Evolutionary conservation across 345 rosid genomes (phyloP).

Genomic region (Litchi chinensis): DNA sequence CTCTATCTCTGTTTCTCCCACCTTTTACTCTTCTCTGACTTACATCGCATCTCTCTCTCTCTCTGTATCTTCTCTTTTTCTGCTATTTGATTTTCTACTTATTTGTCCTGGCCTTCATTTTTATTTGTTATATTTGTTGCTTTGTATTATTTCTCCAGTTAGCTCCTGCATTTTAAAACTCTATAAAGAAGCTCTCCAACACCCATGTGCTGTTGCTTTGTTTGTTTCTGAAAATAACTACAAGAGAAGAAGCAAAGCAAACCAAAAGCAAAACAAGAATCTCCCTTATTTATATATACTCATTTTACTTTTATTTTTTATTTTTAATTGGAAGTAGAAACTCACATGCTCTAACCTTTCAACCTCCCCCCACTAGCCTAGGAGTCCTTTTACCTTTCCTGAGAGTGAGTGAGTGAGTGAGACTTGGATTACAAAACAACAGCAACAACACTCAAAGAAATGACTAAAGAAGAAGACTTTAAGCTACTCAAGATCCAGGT

Average conservation of each 20-base stretch:
- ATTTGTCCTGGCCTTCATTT: slow-evolving; percentile 9
- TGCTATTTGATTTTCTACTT: slow-evolving; percentile 3
- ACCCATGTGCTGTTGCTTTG: slow-evolving; percentile 40
- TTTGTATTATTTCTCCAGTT: too few relatives aligned
- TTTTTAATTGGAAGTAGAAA: neutral
- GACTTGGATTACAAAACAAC: slow-evolving; percentile 32
- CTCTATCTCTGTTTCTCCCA: neutral
- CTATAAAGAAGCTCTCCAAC: slow-evolving; percentile 23
- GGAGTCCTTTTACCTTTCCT: slow-evolving; percentile 12
- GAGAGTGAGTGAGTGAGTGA: slow-evolving; percentile 30
- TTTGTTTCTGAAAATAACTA: slow-evolving; percentile 21
- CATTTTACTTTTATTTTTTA: neutral
- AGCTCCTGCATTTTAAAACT: neutral
- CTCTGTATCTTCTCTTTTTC: neutral
- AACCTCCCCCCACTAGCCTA: slow-evolving; percentile 8
- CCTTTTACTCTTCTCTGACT: neutral
- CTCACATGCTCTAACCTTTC: slow-evolving; percentile 17
- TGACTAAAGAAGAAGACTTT: slow-evolving; percentile 91
- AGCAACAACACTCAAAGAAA: slow-evolving; percentile 29
- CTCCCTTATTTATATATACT: neutral
- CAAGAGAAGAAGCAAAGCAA: neutral
- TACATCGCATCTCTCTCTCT: neutral
- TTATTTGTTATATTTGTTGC: neutral
- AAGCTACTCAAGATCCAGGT: slow-evolving; percentile 92
- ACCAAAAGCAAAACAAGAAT: neutral